A percentile compares a stretch with the other conserved stretches of the same genome.
phyloP scores from a whole-genome alignment of 1,284 basidiomycete species.

The Irpex lacteus region DNA sequence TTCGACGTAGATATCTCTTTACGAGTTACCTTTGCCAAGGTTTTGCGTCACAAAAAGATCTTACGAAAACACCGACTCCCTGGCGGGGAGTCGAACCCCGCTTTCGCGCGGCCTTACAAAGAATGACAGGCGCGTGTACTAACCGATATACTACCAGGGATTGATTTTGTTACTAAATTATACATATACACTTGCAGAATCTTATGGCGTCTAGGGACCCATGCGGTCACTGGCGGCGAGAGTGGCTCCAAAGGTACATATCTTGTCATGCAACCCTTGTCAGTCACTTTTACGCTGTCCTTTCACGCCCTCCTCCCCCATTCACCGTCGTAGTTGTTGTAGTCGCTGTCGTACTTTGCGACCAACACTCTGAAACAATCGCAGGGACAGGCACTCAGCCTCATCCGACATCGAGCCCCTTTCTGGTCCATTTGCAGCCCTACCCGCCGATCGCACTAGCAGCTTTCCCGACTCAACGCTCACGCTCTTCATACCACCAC shows the following conservation, averaged over 20 bases:
- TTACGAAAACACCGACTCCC: slow-evolving; percentile 22
- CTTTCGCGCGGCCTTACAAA: slow-evolving; percentile 28
- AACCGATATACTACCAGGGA: background rate
- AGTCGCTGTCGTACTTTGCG: too few relatives aligned
- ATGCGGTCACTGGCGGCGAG: background rate
- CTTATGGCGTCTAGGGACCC: background rate
- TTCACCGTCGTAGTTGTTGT: too few relatives aligned
- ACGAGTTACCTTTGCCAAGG: too few relatives aligned
- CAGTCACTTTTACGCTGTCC: too few relatives aligned
- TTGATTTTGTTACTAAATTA: background rate
- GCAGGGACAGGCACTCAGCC: background rate
- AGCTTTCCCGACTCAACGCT: background rate
- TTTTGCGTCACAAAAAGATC: too few relatives aligned
- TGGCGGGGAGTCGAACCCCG: slow-evolving; percentile 42
- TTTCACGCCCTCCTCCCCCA: too few relatives aligned
- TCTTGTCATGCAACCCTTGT: too few relatives aligned
- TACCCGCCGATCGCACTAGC: background rate
- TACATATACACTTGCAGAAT: background rate
- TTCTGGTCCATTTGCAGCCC: background rate
- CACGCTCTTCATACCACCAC: background rate
- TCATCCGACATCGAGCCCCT: background rate
- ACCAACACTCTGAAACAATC: background rate
- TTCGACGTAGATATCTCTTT: too few relatives aligned
- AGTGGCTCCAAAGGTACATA: background rate
- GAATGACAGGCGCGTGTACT: background rate